Evolutionary conservation across 257 asterid genomes (phyloP), one percentile per base, ranked within the genome.

Genomic region (Oldenlandia corymbosa): DNA sequence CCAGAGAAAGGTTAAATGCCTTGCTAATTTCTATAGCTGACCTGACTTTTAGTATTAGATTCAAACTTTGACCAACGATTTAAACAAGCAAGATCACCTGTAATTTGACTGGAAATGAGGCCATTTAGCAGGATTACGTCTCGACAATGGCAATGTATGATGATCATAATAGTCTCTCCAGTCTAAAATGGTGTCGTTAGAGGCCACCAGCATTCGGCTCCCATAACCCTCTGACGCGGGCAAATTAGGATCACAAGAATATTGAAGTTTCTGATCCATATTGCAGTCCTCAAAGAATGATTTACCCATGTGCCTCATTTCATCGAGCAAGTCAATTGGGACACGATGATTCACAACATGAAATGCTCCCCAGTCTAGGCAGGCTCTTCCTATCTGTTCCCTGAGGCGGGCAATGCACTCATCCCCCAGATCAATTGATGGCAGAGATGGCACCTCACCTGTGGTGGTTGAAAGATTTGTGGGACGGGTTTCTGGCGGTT

Each of bases 171-270:
- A 92, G 69, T 92, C 99, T 67, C 99, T 85, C 99, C 99, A 92
- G 72, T 92, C 99, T 71, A 92, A 79, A 76, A 87, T 90, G 1
- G 88, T 73, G 39, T 89, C 87, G 47, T 87, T 82, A 0, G 93
- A 80, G 3, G 80, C 77, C 6, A 81, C 95, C 20, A 92, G 77
- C 97, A 92, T 87, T 7, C 91, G 77, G 78, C 95, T 92, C 13
- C 97, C 99, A 62, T 92, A 92, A 7, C 99, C 99, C 74, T 92
- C 90, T 0, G 99, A 82, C 58, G 99, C 96, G 60, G 95, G 88
- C 21, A 84, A 66, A 66, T 58, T 76, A 4, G 91, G 75, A 42
- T 87, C 87, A 41, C 96, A 83, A 1, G 89, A 67, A 61, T 89
- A 89, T 49, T 73, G 57, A 24, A 81, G 77, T 74, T 92, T 92